Percentiles rank a stretch among this genome's conserved stretches.
These are phyloP conservation scores for Xylaria sp. DNA, from an alignment of 2,329 filamentous ascomycete genomes.

Conservation along the genomic window DNA sequence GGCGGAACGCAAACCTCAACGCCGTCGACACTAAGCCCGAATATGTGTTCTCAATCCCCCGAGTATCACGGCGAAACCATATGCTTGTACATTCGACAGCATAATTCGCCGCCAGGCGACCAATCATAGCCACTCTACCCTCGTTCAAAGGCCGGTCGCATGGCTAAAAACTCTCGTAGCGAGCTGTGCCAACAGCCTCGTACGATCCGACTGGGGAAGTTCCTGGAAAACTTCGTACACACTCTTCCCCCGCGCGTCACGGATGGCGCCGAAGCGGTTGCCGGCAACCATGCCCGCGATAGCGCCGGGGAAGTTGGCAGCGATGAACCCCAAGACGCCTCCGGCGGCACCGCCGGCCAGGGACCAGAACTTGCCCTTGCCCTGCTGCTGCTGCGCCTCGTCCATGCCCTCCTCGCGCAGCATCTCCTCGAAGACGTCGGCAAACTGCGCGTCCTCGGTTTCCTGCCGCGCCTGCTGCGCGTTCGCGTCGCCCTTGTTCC, in stretches of 20 bases:
- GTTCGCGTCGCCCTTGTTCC: constrained; percentile 49
- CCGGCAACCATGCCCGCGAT: constrained; percentile 92
- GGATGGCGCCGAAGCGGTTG: constrained; percentile 87
- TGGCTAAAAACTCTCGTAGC: constrained; percentile 88
- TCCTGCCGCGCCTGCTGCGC: constrained; percentile 58
- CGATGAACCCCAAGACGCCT: constrained; percentile 91
- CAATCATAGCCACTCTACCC: background rate
- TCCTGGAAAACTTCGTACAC: constrained; percentile 93
- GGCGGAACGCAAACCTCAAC: constrained; percentile 7
- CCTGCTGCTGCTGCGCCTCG: constrained; percentile 67
- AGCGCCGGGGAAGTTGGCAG: constrained; percentile 89
- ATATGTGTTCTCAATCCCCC: background rate
- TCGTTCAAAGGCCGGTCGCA: constrained; percentile 66
- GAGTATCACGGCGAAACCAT: background rate
- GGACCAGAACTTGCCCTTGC: constrained; percentile 84
- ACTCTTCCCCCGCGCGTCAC: constrained; percentile 92
- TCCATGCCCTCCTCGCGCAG: constrained; percentile 85
- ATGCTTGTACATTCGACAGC: background rate
- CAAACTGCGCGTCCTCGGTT: constrained; percentile 83
- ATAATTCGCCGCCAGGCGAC: no score
- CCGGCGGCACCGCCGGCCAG: constrained; percentile 87
- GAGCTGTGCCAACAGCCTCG: constrained; percentile 82
- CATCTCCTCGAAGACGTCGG: constrained; percentile 91
- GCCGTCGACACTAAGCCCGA: constrained; percentile 1
- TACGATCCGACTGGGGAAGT: constrained; percentile 82